These are phyloP conservation scores for Aegilops longissima DNA, from an alignment of 176 grass and related monocot genomes.

Conservation along the genomic window DNA sequence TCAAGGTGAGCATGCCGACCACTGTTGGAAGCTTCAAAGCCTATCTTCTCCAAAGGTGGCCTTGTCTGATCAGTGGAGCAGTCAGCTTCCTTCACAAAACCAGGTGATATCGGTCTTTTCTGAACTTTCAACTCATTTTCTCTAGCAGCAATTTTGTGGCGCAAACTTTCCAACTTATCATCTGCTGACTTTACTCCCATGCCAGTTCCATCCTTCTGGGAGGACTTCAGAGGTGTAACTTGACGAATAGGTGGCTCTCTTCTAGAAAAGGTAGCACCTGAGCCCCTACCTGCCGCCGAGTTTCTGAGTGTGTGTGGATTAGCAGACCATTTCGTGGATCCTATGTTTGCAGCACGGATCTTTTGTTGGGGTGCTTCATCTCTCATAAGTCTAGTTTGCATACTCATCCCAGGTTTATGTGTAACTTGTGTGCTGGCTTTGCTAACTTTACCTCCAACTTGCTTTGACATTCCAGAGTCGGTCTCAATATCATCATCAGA, in stretches of 20 bases:
- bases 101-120: conserved; percentile 44
- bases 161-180: conserved; percentile 67
- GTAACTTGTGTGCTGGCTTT: conserved; percentile 39
- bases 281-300: conserved; percentile 33
- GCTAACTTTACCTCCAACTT: conserved; percentile 20
- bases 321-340: conserved; percentile 29
- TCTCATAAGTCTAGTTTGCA: conserved; percentile 30
- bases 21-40: conserved; percentile 34
- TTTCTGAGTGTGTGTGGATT: conserved; percentile 40
- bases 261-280: conserved; percentile 38
- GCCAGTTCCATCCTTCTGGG: conserved; percentile 41
- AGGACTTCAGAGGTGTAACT: conserved; percentile 41
- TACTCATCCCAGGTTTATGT: conserved; percentile 33
- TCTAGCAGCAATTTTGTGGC: conserved; percentile 77
- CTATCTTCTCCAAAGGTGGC: conserved; percentile 37
- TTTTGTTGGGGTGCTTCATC: conserved; percentile 34
- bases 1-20: conserved; percentile 35
- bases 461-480: conserved; percentile 54
- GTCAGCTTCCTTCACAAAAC: conserved; percentile 28
- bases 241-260: conserved; percentile 43
- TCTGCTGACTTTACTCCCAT: conserved; percentile 42
- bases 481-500: conserved; percentile 87
- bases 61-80: conserved; percentile 29
- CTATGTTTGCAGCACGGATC: conserved; percentile 37
- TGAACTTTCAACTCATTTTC: conserved; percentile 87